These are phyloP conservation scores for Picochlorum costavermella DNA, from an alignment of 139 green algal genomes.

Conservation along the genomic window DNA sequence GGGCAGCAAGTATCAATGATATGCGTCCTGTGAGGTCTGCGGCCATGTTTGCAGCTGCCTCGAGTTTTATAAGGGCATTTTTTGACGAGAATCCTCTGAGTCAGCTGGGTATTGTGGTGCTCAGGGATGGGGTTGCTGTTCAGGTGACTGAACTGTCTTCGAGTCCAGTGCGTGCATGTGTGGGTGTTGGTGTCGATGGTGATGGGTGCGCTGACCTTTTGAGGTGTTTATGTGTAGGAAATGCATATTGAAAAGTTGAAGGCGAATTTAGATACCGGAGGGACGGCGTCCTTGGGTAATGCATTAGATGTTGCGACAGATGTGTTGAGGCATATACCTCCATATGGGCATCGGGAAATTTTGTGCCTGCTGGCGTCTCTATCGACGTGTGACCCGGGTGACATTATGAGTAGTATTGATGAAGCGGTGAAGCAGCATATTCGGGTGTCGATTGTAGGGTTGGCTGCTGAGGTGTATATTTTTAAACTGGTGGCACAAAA, in stretches of 20 bases:
- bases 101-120: conserved; percentile 77
- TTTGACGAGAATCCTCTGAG: conserved; percentile 93
- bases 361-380: conserved; percentile 78
- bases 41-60: conserved; percentile 45
- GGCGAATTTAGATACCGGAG: conserved; percentile 35
- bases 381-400: conserved; percentile 76
- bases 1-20: conserved; percentile 56
- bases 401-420: conserved; percentile 68
- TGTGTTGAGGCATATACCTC: conserved; percentile 54
- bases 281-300: conserved; percentile 79
- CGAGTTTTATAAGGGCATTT: conserved; percentile 79
- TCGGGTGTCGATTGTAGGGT: conserved; percentile 60
- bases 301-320: conserved; percentile 58
- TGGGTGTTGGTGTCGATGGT: not conserved
- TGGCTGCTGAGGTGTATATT: conserved; percentile 77
- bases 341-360: conserved; percentile 85
- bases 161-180: conserved; percentile 26
- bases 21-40: conserved; percentile 68
- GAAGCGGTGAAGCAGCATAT: conserved; percentile 40
- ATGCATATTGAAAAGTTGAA: conserved; percentile 48
- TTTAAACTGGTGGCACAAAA: conserved; percentile 39
- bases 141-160: conserved; percentile 63
- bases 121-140: conserved; percentile 73
- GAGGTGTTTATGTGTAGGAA: not conserved
- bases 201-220: not conserved